Evolutionary conservation across 768 basidiomycete species (phyloP), one percentile per base, ranked within the genome.

Genomic region (Trametes gibbosa): DNA sequence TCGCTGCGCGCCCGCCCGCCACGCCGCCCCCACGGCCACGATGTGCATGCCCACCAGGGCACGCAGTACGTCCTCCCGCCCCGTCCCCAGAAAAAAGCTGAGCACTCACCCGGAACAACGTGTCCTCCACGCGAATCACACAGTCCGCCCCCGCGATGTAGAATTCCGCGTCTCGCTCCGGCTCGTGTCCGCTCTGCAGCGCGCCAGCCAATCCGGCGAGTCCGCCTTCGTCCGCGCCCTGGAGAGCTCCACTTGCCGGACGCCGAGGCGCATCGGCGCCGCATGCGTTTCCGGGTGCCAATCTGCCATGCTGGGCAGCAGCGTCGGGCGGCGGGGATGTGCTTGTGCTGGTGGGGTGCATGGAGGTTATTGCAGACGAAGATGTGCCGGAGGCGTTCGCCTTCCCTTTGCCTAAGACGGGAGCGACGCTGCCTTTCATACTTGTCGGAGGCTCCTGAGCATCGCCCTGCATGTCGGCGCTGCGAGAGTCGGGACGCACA

Each of bases 111-210:
- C 87, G 89, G 72, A 90, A 90, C 56, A 90, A 69, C 10, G 80
- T 83, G 65, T 84, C 79, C 58, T 81, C 79, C 13, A 90, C 82
- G 32, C 81, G 75, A 45, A 90, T 68, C 17, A 89, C 76, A 63
- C 84, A 87, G 65, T 86, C 87, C 43, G 87, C 89, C 63, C 89
- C 86, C 35, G 79, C 74, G 59, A 87, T 76, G 68, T 89, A 90
- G 65, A 81, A 90, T 6, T 67, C 69, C n/a, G 76, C 69, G 64
- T 90, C 87, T 52, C 79, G 66, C 32, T 50, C 42, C 42, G 53
- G 46, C 37, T n/a, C 42, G 27, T 25, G 17, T 25, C 43, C 37
- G 16, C 32, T 29, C 45, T 50, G 50, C 50, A 51, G 35, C 51
- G 24, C 6, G 29, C 40, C 35, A 35, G 25, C 37, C 52, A 56